A percentile compares a stretch with the other conserved stretches of the same genome.
These are phyloP conservation scores for Magnusiomyces paraingens DNA, from an alignment of 1,139 yeast species.

Conservation along the genomic window DNA sequence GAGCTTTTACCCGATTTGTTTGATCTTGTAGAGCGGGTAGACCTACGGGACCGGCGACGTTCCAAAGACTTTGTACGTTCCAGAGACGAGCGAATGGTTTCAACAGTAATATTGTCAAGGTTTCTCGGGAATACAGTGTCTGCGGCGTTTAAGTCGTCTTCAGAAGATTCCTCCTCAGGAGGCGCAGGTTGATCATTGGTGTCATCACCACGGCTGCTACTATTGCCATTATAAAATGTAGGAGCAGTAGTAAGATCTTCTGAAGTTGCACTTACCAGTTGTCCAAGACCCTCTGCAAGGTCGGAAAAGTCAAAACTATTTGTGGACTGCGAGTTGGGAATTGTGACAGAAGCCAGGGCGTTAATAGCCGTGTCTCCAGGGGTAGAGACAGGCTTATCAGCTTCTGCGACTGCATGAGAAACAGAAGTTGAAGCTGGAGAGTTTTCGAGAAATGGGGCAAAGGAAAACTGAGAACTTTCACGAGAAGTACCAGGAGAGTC, in stretches of 20 bases:
- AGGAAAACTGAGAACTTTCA: background rate
- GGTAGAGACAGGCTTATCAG: slow-evolving; percentile 16
- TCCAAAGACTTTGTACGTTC: slow-evolving; percentile 34
- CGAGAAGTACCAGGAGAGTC: too few species aligned
- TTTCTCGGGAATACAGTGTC: slow-evolving; percentile 35
- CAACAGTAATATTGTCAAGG: slow-evolving; percentile 32
- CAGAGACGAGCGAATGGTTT: slow-evolving; percentile 32
- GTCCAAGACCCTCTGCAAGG: background rate
- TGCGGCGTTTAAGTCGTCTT: slow-evolving; percentile 25
- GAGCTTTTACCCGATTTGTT: slow-evolving; percentile 13
- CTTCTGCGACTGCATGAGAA: slow-evolving; percentile 26
- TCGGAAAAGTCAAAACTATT: too few species aligned
- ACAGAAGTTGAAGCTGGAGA: slow-evolving; percentile 18
- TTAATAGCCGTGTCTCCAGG: background rate
- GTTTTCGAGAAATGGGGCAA: background rate
- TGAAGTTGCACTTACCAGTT: background rate
- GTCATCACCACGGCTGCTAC: background rate
- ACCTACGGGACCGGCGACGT: slow-evolving; percentile 30
- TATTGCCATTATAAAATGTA: background rate
- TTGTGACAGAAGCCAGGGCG: background rate
- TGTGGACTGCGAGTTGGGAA: too few species aligned
- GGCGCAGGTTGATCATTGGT: slow-evolving; percentile 3
- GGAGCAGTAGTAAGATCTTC: background rate
- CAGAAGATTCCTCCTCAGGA: slow-evolving; percentile 14
- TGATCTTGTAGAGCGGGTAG: slow-evolving; percentile 17